These are phyloP conservation scores for Ceratobasidium sp. DNA, from an alignment of 1,284 basidiomycete species.

Conservation along the genomic window DNA sequence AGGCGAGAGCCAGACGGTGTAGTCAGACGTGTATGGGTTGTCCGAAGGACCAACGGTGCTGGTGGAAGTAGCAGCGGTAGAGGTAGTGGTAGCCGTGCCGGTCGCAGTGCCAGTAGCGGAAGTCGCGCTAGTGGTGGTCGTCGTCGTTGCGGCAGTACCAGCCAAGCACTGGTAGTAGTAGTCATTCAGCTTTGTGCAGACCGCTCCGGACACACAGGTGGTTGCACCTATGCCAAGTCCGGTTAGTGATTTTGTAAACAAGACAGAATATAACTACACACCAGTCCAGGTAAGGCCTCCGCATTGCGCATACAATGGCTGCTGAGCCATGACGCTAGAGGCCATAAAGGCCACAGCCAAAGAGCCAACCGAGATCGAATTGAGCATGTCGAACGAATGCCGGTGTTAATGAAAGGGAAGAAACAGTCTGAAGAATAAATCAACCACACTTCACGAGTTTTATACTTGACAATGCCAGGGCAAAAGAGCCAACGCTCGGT, in stretches of 20 bases:
- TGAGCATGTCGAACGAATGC: slow-evolving; percentile 30
- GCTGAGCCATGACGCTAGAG: slow-evolving; percentile 40
- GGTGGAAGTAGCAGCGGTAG: slow-evolving; percentile 21
- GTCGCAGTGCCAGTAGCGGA: not conserved
- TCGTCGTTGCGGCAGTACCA: slow-evolving; percentile 51
- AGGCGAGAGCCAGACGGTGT: slow-evolving; percentile 45
- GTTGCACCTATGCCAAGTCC: slow-evolving; percentile 10
- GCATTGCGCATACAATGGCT: slow-evolving; percentile 46
- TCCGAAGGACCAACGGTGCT: slow-evolving; percentile 31
- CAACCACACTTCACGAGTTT: not conserved
- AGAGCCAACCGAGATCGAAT: slow-evolving; percentile 35
- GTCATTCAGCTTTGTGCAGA: slow-evolving; percentile 62
- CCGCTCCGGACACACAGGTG: slow-evolving; percentile 36
- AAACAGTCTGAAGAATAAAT: slow-evolving; percentile 27
- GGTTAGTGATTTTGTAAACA: not conserved
- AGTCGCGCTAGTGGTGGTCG: slow-evolving; percentile 25
- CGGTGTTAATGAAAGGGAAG: slow-evolving; percentile 1
- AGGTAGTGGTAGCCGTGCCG: slow-evolving; percentile 1
- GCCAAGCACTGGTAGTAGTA: slow-evolving; percentile 73
- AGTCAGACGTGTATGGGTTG: slow-evolving; percentile 45
- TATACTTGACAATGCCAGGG: slow-evolving; percentile 27
- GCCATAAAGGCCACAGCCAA: slow-evolving; percentile 44
- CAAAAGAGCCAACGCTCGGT: slow-evolving; percentile 2
- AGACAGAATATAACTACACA: not conserved
- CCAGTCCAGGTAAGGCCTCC: slow-evolving; percentile 46